These are phyloP conservation scores for Exutisphaerella laricina DNA, from an alignment of 2,329 filamentous ascomycete species.

Conservation along the genomic window DNA sequence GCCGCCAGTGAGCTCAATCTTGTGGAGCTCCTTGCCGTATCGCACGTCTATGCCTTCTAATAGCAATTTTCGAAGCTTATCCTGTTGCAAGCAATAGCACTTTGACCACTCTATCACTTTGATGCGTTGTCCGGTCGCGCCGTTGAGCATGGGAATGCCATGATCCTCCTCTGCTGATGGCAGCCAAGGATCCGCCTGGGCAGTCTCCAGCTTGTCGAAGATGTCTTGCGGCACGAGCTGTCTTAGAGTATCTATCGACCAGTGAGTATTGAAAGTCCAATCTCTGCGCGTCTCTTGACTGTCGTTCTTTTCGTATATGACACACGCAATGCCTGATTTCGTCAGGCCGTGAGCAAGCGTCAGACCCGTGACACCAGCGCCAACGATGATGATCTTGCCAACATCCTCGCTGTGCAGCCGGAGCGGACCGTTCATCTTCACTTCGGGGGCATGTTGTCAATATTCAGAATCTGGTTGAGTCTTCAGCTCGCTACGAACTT, in stretches of 20 bases:
- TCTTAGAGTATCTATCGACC: conserved; percentile 8
- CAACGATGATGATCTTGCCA: conserved; percentile 25
- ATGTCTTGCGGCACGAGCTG: conserved; percentile 7
- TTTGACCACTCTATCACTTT: conserved; percentile 5
- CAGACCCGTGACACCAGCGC: conserved; percentile 26
- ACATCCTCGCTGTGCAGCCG: not conserved
- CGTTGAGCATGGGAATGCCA: conserved; percentile 9
- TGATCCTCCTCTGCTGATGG: conserved; percentile 1
- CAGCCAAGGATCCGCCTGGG: conserved; percentile 9
- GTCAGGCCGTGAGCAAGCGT: conserved; percentile 26
- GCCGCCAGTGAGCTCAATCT: conserved; percentile 8
- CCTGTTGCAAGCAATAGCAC: conserved; percentile 10
- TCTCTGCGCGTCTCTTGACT: conserved; percentile 9
- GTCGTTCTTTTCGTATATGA: conserved; percentile 21
- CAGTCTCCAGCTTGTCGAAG: not conserved
- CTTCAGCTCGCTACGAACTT: too few species aligned
- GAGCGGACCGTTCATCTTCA: too few species aligned
- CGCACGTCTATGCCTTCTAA: conserved; percentile 11
- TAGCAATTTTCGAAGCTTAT: conserved; percentile 13
- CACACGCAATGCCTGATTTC: conserved; percentile 19
- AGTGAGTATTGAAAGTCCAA: conserved; percentile 12
- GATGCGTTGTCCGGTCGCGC: conserved; percentile 7
- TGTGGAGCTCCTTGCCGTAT: conserved; percentile 13
- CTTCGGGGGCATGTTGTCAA: too few species aligned
- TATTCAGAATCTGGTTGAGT: too few species aligned